A percentile compares a stretch with the other conserved stretches of the same genome.
phyloP scores from a whole-genome alignment of 2,329 filamentous ascomycete species.

The Neodidymelliopsis sp. region DNA sequence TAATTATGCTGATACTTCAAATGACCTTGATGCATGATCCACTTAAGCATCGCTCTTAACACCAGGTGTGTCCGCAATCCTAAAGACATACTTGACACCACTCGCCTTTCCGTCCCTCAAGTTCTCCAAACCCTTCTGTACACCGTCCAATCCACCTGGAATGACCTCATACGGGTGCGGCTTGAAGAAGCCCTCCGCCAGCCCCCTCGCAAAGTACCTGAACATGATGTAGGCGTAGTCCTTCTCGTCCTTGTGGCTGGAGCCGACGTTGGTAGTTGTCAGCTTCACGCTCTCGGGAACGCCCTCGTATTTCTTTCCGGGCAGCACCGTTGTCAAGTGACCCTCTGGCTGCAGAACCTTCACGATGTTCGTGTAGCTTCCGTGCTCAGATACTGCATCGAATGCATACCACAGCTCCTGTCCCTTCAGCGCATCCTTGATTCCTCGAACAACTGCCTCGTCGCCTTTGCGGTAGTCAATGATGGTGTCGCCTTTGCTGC shows the following conservation, averaged over 20 bases:
- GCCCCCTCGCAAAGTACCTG: constrained; percentile 53
- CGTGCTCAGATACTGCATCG: constrained; percentile 65
- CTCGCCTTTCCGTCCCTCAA: constrained; percentile 68
- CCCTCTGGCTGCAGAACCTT: constrained; percentile 48
- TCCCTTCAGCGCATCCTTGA: constrained; percentile 56
- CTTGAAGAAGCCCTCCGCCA: constrained; percentile 60
- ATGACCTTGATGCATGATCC: too few species aligned
- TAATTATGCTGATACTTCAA: too few species aligned
- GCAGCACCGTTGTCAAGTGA: constrained; percentile 52
- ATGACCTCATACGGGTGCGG: constrained; percentile 62
- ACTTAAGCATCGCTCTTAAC: constrained; percentile 24
- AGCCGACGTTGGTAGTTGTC: constrained; percentile 49
- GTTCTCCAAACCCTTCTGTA: constrained; percentile 62
- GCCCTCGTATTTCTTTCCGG: constrained; percentile 53
- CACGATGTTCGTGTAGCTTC: constrained; percentile 50
- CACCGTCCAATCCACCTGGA: constrained; percentile 61
- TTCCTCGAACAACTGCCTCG: constrained; percentile 48
- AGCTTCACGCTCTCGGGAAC: constrained; percentile 51
- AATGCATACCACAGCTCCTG: constrained; percentile 60
- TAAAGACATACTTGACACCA: constrained; percentile 70
- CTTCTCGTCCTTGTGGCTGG: constrained; percentile 35
- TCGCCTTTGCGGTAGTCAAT: constrained; percentile 65
- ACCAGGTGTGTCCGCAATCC: constrained; percentile 57
- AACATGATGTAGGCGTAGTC: constrained; percentile 58
- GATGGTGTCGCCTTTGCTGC: constrained; percentile 51